These are phyloP conservation scores for Phyllosticta citrichinensis DNA, from an alignment of 2,329 filamentous ascomycete species.

Conservation along the genomic window DNA sequence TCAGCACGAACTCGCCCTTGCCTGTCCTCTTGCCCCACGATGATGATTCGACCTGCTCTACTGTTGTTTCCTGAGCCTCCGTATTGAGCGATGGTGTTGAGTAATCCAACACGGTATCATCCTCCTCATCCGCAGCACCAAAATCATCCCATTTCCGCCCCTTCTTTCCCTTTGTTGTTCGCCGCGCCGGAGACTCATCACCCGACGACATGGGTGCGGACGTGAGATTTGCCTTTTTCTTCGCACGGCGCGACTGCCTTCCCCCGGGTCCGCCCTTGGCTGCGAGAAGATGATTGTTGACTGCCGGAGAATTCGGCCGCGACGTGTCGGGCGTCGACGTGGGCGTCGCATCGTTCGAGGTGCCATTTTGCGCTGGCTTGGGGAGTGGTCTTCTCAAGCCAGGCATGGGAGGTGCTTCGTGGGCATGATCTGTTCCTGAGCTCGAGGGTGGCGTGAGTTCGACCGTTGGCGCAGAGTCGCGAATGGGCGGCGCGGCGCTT, in stretches of 20 bases:
- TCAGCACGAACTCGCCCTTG: conserved; percentile 88
- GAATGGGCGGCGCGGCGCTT: conserved; percentile 13
- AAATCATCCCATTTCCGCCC: conserved; percentile 89
- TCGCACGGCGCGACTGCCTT: conserved; percentile 71
- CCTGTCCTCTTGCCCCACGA: conserved; percentile 77
- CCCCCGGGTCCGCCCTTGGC: conserved; percentile 59
- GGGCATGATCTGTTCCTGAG: conserved; percentile 37
- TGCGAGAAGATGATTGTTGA: conserved; percentile 55
- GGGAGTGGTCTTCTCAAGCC: conserved; percentile 39
- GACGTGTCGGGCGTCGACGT: conserved; percentile 64
- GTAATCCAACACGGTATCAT: conserved; percentile 76
- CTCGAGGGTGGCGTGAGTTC: conserved; percentile 42
- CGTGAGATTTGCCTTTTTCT: conserved; percentile 48
- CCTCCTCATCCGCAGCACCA: conserved; percentile 74
- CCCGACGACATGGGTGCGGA: conserved; percentile 66
- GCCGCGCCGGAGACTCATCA: conserved; percentile 57
- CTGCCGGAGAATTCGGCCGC: conserved; percentile 64
- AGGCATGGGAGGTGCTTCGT: conserved; percentile 44
- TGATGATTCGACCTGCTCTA: conserved; percentile 67
- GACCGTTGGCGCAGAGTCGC: conserved; percentile 6
- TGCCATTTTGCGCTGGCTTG: conserved; percentile 45
- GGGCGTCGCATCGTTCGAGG: conserved; percentile 60
- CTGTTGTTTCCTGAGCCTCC: conserved; percentile 35
- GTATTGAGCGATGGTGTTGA: conserved; percentile 53
- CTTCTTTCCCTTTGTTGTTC: conserved; percentile 60